Conservation (phyloP, 805 yeast genomes). For the Yarrowia porcina region DNA sequence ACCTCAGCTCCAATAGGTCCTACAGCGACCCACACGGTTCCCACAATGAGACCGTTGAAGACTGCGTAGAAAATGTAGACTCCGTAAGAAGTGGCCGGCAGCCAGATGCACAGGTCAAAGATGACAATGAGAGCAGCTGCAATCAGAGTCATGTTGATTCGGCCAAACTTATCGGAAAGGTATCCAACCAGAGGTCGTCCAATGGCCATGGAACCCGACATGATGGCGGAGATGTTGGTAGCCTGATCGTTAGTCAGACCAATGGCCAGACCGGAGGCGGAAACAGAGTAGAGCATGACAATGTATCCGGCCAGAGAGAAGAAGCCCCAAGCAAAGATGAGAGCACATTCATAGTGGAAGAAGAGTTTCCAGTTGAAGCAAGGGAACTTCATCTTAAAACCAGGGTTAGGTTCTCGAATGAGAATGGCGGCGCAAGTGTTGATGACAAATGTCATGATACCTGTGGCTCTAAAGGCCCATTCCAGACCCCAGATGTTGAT, state of each 20-base stretch:
- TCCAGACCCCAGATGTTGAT: conserved; percentile 48
- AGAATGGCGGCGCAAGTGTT: not conserved
- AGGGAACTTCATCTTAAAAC: conserved; percentile 22
- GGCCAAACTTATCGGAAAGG: conserved; percentile 48
- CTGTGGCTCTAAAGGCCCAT: conserved; percentile 53
- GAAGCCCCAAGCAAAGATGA: conserved; percentile 24
- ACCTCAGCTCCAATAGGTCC: conserved; percentile 25
- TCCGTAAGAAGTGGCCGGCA: conserved; percentile 29
- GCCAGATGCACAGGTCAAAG: conserved; percentile 31
- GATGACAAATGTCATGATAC: conserved; percentile 31
- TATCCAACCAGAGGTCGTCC: conserved; percentile 51
- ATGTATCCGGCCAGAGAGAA: conserved; percentile 13
- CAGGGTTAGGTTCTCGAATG: conserved; percentile 25
- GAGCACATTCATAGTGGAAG: conserved; percentile 24
- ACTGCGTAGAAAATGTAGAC: conserved; percentile 35
- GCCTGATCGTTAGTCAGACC: conserved; percentile 31
- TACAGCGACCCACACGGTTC: conserved; percentile 29
- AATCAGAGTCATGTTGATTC: conserved; percentile 42
- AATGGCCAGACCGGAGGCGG: conserved; percentile 33
- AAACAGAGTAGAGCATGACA: conserved; percentile 34
- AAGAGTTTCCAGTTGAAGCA: conserved; percentile 23
- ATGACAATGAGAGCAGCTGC: conserved; percentile 38
- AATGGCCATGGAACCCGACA: conserved; percentile 41
- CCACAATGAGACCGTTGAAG: conserved; percentile 41
- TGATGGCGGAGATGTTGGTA: conserved; percentile 35